Conservation (phyloP, 164 flowering plant species). For the Chimonanthus salicifolius region DNA sequence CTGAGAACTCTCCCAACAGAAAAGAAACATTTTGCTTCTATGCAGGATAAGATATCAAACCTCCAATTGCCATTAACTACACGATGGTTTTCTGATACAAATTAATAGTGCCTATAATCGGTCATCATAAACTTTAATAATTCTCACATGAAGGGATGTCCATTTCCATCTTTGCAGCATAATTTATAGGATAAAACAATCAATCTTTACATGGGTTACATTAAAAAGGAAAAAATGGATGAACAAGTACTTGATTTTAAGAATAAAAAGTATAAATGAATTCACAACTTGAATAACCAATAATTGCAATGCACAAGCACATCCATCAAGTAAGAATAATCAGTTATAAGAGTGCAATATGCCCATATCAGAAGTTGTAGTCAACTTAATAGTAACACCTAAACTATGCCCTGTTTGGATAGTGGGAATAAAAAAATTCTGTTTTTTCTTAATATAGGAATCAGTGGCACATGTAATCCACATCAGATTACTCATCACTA, state of each 20-base stretch:
- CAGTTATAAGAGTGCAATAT: neutral
- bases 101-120: too few species aligned
- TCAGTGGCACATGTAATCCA: neutral
- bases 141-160: neutral
- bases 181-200: neutral
- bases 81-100: too few species aligned
- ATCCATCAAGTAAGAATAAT: neutral
- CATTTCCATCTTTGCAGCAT: neutral
- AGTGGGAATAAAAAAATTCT: neutral
- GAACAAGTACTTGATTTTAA: neutral
- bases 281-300: neutral
- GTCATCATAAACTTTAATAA: too few species aligned
- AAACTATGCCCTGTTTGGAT: neutral
- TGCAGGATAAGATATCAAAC: too few species aligned
- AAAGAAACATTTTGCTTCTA: too few species aligned
- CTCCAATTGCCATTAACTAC: too few species aligned
- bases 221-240: neutral
- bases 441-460: neutral
- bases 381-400: neutral
- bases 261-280: neutral
- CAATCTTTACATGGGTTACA: neutral
- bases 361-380: neutral
- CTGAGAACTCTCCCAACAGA: too few species aligned
- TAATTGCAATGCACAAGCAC: constrained; percentile 1
- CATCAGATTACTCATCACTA: neutral